Evolutionary conservation across 202 grass and related monocot species (phyloP).

Genomic region (Schoenoplectus triqueter): DNA sequence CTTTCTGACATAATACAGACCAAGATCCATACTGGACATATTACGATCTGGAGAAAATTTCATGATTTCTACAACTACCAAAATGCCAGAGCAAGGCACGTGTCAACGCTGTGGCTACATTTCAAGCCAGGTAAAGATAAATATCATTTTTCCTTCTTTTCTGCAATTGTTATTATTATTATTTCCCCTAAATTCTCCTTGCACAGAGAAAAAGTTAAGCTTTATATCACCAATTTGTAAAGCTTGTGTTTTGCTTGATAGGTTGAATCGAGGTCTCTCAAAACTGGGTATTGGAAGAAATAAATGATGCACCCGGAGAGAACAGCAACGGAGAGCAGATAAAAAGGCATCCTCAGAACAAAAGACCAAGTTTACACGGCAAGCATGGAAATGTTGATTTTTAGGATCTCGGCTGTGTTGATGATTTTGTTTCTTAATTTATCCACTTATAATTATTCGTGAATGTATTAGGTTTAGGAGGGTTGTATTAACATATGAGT

Average conservation of each 20-base stretch:
- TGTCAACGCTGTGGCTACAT: conserved; percentile 83
- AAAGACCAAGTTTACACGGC: conserved; percentile 50
- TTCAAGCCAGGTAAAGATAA: conserved; percentile 74
- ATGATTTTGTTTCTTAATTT: background rate
- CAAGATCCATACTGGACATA: conserved; percentile 90
- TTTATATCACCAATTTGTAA: conserved; percentile 43
- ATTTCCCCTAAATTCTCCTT: conserved; percentile 13
- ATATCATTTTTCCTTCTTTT: too few relatives aligned
- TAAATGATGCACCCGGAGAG: conserved; percentile 38
- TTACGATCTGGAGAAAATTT: conserved; percentile 89
- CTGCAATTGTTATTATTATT: too few relatives aligned
- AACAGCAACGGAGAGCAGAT: conserved; percentile 38
- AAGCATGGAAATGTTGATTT: conserved; percentile 74
- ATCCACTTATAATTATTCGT: background rate
- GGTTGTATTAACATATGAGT: background rate
- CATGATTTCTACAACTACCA: conserved; percentile 78
- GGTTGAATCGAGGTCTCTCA: conserved; percentile 79
- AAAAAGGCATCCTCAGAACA: conserved; percentile 41
- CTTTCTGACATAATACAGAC: conserved; percentile 49
- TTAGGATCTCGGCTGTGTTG: conserved; percentile 28
- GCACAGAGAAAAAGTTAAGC: conserved; percentile 8
- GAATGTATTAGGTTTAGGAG: background rate
- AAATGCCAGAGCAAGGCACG: conserved; percentile 86
- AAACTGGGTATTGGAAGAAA: conserved; percentile 84
- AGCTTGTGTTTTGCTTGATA: conserved; percentile 73